Evolutionary conservation across 805 yeast genomes (phyloP), one percentile per base, ranked within the genome.

Genomic region (Priceomyces castillae): DNA sequence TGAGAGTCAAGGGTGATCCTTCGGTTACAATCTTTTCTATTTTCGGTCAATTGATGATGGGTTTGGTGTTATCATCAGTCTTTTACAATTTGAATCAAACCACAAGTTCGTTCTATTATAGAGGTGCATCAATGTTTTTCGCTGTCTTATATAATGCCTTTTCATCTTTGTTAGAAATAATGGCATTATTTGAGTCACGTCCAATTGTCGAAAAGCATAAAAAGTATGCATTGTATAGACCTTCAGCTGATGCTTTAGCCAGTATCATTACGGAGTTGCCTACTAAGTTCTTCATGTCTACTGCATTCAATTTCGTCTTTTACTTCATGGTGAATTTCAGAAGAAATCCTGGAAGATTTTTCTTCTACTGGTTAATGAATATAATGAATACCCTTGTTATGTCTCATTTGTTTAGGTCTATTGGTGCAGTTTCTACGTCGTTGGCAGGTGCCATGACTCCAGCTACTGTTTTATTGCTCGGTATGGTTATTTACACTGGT

Each of bases 161-260:
- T 62, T 64, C 79, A 23, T 71, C 85, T 3, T 66, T 81, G 51
- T 76, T 81, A 49, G 86, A 82, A 56, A 76, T 82, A 46, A 71
- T 82, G 54, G 61, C 76, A 7, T 65, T 81, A 43, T 82, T 79
- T 53, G 77, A 78, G 46, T 77, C 76, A 44, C 78, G 85, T 65
- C 80, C 84, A 22, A 79, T 86, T 48, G 74, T 84, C 20, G 77
- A 76, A 52, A 86, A 86, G 56, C 95, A 86, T 58, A 81, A 82
- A 54, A 74, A 76, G 39, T 86, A 82, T 52, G 81, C 88, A 0
- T 73, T 86, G 45, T 87, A 84, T 58, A 80, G 81, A 46, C 90
- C 90, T 2, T 74, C 88, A 11, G 81, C 87, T 2, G 92, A 85
- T 55, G 85, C 88, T 1, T 51, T 86, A 3, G 82, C 88, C 0